Evolutionary conservation across 768 basidiomycete species (phyloP).

Genomic region (Amyloporia xantha): DNA sequence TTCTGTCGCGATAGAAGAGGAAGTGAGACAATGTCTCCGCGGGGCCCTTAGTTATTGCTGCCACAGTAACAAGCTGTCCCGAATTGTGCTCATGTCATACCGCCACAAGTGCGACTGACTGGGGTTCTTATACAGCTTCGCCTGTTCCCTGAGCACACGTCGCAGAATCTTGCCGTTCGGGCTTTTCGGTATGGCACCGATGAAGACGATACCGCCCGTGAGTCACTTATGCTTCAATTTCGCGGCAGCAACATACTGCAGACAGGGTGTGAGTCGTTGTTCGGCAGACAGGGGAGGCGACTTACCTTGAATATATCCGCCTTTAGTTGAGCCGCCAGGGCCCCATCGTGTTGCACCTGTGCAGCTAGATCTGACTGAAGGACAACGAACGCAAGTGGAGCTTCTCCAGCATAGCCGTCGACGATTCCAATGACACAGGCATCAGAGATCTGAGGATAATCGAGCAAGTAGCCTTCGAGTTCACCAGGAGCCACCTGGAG

Average conservation of each 20-base stretch:
- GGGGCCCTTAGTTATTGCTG: no score
- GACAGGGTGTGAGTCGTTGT: neutral
- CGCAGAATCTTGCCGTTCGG: constrained; percentile 26
- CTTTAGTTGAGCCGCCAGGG: constrained; percentile 35
- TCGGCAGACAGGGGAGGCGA: neutral
- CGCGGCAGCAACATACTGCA: constrained; percentile 23
- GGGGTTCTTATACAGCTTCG: no score
- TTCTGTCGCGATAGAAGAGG: no score
- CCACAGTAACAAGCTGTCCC: no score
- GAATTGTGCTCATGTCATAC: no score
- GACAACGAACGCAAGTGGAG: constrained; percentile 66
- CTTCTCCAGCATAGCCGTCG: constrained; percentile 71
- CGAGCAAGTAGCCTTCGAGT: constrained; percentile 29
- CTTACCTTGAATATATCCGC: constrained; percentile 49
- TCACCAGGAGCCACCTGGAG: constrained; percentile 32
- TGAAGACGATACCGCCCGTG: constrained; percentile 30
- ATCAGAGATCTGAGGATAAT: constrained; percentile 38
- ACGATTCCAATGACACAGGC: constrained; percentile 43
- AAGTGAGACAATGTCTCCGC: no score
- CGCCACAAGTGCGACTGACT: no score
- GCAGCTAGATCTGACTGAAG: constrained; percentile 34
- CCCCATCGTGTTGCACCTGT: constrained; percentile 28
- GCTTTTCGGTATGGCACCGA: constrained; percentile 29
- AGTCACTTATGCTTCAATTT: constrained; percentile 31
- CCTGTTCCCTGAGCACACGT: no score